phyloP scores from a whole-genome alignment of 306 rosid species.

The Trifolium subterraneum region DNA sequence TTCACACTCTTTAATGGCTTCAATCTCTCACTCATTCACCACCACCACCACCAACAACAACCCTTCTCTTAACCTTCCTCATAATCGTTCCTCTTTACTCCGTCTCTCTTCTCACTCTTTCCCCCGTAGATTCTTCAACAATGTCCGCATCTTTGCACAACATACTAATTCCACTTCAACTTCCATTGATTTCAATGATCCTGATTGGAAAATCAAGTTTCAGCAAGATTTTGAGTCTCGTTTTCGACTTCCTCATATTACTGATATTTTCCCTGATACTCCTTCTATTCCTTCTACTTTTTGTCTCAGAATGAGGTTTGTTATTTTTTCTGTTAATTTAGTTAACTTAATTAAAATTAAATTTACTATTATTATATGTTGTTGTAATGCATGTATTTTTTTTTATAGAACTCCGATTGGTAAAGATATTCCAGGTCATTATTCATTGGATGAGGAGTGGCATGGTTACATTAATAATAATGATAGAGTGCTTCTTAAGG shows the following conservation, averaged over 20 bases:
- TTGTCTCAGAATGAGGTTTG: constrained; percentile 92
- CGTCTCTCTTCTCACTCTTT: constrained; percentile 34
- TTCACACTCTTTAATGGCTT: constrained; percentile 54
- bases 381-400: constrained; percentile 8
- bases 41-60: constrained; percentile 37
- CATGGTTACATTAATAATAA: constrained; percentile 91
- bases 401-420: constrained; percentile 71
- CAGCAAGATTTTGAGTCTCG: constrained; percentile 74
- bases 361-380: neutral
- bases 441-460: constrained; percentile 92
- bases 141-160: constrained; percentile 42
- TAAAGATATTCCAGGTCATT: constrained; percentile 64
- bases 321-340: neutral
- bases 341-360: neutral
- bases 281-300: constrained; percentile 89
- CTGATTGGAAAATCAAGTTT: constrained; percentile 86
- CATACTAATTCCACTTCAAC: constrained; percentile 13
- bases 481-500: constrained; percentile 97
- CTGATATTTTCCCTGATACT: constrained; percentile 67
- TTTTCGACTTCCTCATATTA: constrained; percentile 82
- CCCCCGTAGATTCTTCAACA: constrained; percentile 11
- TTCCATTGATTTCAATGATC: constrained; percentile 72
- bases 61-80: constrained; percentile 34
- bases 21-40: constrained; percentile 63
- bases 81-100: constrained; percentile 32